phyloP scores from a whole-genome alignment of 2,329 filamentous ascomycete genomes.

The Fusarium duplospermum region DNA sequence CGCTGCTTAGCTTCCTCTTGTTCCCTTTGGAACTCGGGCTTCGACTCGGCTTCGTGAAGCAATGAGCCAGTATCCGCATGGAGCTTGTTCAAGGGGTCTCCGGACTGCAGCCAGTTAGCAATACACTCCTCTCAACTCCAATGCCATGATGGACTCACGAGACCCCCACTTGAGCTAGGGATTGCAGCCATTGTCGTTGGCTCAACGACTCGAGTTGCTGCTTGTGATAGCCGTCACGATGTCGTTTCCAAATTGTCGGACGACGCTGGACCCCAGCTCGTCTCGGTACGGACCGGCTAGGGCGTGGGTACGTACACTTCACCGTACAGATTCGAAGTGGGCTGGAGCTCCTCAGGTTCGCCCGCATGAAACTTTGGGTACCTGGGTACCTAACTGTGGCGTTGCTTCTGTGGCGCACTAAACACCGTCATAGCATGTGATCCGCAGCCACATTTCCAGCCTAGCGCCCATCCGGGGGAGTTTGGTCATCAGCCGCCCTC shows the following conservation, averaged over 20 bases:
- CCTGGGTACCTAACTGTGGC: constrained; percentile 3
- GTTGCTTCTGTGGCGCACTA: constrained; percentile 18
- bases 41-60: constrained; percentile 53
- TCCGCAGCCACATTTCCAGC: constrained; percentile 29
- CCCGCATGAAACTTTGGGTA: background rate
- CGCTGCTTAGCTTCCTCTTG: constrained; percentile 55
- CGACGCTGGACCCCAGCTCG: constrained; percentile 39
- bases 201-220: constrained; percentile 30
- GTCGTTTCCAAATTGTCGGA: constrained; percentile 30
- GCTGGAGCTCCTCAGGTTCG: background rate
- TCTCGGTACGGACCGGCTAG: constrained; percentile 10
- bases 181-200: constrained; percentile 50
- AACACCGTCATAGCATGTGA: constrained; percentile 36
- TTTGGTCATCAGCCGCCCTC: constrained; percentile 17
- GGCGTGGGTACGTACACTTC: constrained; percentile 29
- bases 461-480: constrained; percentile 18
- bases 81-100: constrained; percentile 55
- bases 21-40: constrained; percentile 49
- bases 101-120: constrained; percentile 45
- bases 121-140: constrained; percentile 5
- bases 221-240: constrained; percentile 33
- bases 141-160: constrained; percentile 42
- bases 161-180: constrained; percentile 44
- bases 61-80: constrained; percentile 52
- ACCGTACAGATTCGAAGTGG: background rate